These are phyloP conservation scores for Pyrus betulifolia DNA, from an alignment of 306 rosid species.

Conservation along the genomic window DNA sequence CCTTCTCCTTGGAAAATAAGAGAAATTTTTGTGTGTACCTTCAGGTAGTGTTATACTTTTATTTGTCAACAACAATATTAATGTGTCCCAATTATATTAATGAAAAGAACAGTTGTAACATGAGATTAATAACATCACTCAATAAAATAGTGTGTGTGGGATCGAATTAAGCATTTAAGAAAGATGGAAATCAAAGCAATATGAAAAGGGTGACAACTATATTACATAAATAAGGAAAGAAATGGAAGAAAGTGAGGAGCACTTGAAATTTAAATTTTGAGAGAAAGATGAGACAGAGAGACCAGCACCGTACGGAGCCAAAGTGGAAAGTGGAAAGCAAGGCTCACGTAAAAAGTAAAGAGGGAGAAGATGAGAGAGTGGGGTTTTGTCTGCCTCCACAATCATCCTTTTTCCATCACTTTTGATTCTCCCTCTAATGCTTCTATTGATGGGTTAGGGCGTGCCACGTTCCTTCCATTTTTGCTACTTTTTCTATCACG, in stretches of 20 bases:
- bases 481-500: background rate
- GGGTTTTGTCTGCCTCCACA: conserved; percentile 39
- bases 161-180: too few relatives aligned
- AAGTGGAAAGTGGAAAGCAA: conserved; percentile 13
- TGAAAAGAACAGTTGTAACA: too few relatives aligned
- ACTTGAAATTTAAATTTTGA: background rate
- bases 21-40: too few relatives aligned
- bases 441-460: conserved; percentile 14
- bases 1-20: too few relatives aligned
- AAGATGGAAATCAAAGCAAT: background rate
- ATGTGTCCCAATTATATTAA: background rate
- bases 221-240: background rate
- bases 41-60: too few relatives aligned
- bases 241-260: background rate
- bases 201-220: background rate
- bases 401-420: conserved; percentile 26
- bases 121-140: too few relatives aligned
- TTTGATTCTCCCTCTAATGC: conserved; percentile 23
- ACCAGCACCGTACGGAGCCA: background rate
- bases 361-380: background rate
- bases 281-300: background rate
- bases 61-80: too few relatives aligned
- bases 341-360: background rate
- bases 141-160: too few relatives aligned
- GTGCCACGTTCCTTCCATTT: conserved; percentile 38